Base-by-base conservation (phyloP, 1,284 basidiomycete genomes). In the Melanopsichium pennsylvanicum region DNA sequence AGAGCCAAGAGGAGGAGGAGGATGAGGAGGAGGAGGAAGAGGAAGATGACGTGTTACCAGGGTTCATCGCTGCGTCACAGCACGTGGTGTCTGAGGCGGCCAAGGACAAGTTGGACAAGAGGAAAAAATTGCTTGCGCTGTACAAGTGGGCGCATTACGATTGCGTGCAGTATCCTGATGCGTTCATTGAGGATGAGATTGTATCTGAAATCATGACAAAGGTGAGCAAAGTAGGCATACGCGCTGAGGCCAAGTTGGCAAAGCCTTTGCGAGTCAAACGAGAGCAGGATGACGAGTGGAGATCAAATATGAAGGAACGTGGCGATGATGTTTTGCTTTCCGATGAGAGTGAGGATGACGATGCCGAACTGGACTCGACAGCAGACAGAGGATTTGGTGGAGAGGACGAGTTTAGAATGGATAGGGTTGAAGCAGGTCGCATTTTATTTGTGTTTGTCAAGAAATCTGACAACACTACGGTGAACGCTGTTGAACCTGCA, bases 81-180 rank as follows among this genome's bases (percentile, higher is more conserved):
- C 61, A 74, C 19, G 56, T 63, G n/a, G 44, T 43, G 16, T 50
- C 61, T 31, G 18, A 42, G 21, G 41, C 46, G 31, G 46, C 41
- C 5, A 42, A 37, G 44, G 42, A 49, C n/a, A 52, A 34, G 49
- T 19, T 48, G 29, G 90, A 88, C 76, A 90, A 90, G 83, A 88
- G 88, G 69, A 86, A 85, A 4, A 91, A 87, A 58, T 86, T 97
- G 12, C 90, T 90, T 2, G 86, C 90, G 1, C 85, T 97, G 29
- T 89, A 88, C 51, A 87, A 91, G 74, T 97, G 93, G 93, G 88
- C 86, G 15, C 94, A 97, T 77, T 87, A 93, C 77, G 88, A 85
- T 57, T 78, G 79, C 56, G 51, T 52, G 19, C 43, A 43, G 22
- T 46, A 69, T 40, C 55, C 68, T 8, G 38, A 60, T 27, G 44